phyloP scores from a whole-genome alignment of 2,329 filamentous ascomycete genomes.

The Xylaria sp. region DNA sequence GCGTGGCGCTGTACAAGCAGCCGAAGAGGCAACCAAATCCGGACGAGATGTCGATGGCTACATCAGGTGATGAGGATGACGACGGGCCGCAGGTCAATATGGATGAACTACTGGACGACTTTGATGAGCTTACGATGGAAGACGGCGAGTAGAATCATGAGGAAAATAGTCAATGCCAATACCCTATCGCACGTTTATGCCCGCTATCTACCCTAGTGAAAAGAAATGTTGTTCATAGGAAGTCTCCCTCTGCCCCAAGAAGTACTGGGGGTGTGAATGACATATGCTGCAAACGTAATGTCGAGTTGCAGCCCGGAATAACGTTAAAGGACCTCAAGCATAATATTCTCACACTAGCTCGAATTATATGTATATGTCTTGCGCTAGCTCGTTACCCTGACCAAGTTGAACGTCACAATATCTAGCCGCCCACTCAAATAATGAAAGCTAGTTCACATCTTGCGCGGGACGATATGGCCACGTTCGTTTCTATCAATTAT shows the following conservation, averaged over 20 bases:
- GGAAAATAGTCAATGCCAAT: background rate
- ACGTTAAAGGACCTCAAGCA: background rate
- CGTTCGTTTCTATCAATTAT: too few relatives aligned
- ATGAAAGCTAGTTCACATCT: too few relatives aligned
- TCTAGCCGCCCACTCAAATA: too few relatives aligned
- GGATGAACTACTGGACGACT: constrained; percentile 89
- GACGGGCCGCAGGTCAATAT: constrained; percentile 78
- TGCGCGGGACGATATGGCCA: too few relatives aligned
- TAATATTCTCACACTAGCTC: background rate
- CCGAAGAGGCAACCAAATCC: constrained; percentile 62
- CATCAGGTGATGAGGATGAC: constrained; percentile 68
- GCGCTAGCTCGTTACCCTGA: too few relatives aligned
- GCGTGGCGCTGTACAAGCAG: constrained; percentile 87
- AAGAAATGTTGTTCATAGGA: background rate
- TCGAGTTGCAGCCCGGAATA: background rate
- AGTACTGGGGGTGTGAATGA: background rate
- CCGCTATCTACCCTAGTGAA: background rate
- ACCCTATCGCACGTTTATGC: constrained; percentile 1
- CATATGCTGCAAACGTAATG: background rate
- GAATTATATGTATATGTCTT: too few relatives aligned
- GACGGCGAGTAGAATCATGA: constrained; percentile 54
- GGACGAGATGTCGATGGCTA: constrained; percentile 75
- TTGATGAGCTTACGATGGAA: constrained; percentile 85
- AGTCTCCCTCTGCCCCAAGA: background rate
- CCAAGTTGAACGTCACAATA: too few relatives aligned